Evolutionary conservation across 2,329 filamentous ascomycete species (phyloP).

Genomic region (Pseudocercospora fijiensis): DNA sequence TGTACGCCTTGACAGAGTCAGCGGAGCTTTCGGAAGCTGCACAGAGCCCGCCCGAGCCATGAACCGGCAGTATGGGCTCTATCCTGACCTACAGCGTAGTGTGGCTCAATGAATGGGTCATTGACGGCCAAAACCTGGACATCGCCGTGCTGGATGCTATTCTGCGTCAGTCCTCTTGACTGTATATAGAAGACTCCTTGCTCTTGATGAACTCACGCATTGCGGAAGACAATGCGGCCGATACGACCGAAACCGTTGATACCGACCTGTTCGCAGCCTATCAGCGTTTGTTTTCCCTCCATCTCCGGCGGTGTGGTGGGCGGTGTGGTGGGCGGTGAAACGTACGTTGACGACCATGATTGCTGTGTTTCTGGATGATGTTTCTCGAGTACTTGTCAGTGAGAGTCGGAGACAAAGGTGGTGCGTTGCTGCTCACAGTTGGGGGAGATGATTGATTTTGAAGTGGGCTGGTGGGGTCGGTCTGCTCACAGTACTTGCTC

Average conservation of each 20-base stretch:
- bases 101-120: slow-evolving; percentile 97
- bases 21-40: slow-evolving; percentile 15
- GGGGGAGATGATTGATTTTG: no score
- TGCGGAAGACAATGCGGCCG: slow-evolving; percentile 98
- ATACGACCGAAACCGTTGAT: slow-evolving; percentile 99
- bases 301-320: slow-evolving; percentile 9
- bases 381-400: neutral
- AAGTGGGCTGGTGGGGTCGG: no score
- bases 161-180: slow-evolving; percentile 16
- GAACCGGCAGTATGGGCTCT: no score
- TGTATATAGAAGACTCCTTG: slow-evolving; percentile 3
- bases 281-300: slow-evolving; percentile 23
- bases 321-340: slow-evolving; percentile 12
- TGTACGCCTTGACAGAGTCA: slow-evolving; percentile 71
- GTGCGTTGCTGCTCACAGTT: neutral
- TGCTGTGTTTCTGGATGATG: slow-evolving; percentile 18
- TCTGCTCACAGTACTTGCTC: no score
- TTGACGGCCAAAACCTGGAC: slow-evolving; percentile 96
- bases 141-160: slow-evolving; percentile 76
- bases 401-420: neutral
- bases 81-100: slow-evolving; percentile 83
- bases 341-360: slow-evolving; percentile 51
- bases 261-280: slow-evolving; percentile 62
- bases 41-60: neutral
- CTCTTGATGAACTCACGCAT: slow-evolving; percentile 63